phyloP scores from a whole-genome alignment of 257 asterid genomes.

The Mitragyna speciosa region DNA sequence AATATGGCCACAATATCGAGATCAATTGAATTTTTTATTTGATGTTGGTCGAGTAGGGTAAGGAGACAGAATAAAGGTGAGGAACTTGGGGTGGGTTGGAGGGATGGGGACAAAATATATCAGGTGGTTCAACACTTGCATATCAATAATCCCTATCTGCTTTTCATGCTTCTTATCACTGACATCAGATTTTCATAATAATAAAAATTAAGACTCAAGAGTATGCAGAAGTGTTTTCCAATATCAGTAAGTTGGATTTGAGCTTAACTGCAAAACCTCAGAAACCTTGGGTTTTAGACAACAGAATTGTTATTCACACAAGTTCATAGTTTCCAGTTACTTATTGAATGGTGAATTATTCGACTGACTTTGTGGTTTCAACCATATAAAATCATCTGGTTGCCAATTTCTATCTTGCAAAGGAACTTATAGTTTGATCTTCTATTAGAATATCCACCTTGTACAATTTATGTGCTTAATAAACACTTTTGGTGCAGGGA shows the following conservation, averaged over 20 bases:
- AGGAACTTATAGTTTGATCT: neutral
- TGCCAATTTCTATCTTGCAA: neutral
- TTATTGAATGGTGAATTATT: neutral
- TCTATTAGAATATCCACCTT: neutral
- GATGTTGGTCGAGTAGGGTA: neutral
- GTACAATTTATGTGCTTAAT: neutral
- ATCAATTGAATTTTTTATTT: neutral
- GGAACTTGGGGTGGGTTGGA: neutral
- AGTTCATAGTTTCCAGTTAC: neutral
- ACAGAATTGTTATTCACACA: neutral
- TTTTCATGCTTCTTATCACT: too few species aligned
- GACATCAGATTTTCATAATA: neutral
- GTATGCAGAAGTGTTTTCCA: neutral
- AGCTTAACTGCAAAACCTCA: neutral
- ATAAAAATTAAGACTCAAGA: neutral
- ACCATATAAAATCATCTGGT: neutral
- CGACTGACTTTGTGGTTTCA: neutral
- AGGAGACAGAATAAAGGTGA: neutral
- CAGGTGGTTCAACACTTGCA: neutral
- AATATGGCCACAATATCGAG: neutral
- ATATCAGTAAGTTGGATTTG: neutral
- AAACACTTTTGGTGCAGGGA: slow-evolving; percentile 52
- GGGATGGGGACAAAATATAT: neutral
- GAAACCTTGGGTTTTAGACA: neutral
- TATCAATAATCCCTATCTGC: neutral